phyloP scores from a whole-genome alignment of 2,329 filamentous ascomycete species.

The Trichoderma sp. region DNA sequence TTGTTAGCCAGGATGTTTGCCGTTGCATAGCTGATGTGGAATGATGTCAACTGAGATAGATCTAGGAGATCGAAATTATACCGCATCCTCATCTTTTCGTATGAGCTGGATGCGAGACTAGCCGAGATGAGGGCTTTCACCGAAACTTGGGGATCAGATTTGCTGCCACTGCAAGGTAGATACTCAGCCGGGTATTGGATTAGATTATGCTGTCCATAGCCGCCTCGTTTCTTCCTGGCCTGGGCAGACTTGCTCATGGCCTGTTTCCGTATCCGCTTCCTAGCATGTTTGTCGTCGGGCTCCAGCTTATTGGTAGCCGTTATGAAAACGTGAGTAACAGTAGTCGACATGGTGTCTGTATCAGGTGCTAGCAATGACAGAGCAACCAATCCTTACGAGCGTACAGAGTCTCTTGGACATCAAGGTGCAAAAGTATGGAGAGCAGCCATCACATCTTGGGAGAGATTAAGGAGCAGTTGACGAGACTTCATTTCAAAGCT shows the following conservation, averaged over 20 bases:
- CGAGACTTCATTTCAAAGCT: background rate
- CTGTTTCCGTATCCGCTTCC: conserved; percentile 13
- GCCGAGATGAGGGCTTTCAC: background rate
- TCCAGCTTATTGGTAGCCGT: conserved; percentile 8
- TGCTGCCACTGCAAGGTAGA: background rate
- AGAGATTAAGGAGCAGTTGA: background rate
- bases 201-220: conserved; percentile 13
- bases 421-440: background rate
- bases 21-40: conserved; percentile 13
- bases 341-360: background rate
- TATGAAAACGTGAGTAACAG: conserved; percentile 5
- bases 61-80: conserved; percentile 19
- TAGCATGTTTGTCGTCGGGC: conserved; percentile 11
- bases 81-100: conserved; percentile 9
- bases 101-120: background rate
- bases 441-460: background rate
- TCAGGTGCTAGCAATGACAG: background rate
- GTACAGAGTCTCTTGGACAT: background rate
- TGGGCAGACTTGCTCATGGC: conserved; percentile 11
- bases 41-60: conserved; percentile 7
- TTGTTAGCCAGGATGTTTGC: conserved; percentile 11
- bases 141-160: background rate
- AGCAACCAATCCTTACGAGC: background rate
- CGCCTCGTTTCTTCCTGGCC: conserved; percentile 7
- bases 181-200: background rate